Conservation (phyloP, 1,139 yeast species). For the Diutina ranongensis region DNA sequence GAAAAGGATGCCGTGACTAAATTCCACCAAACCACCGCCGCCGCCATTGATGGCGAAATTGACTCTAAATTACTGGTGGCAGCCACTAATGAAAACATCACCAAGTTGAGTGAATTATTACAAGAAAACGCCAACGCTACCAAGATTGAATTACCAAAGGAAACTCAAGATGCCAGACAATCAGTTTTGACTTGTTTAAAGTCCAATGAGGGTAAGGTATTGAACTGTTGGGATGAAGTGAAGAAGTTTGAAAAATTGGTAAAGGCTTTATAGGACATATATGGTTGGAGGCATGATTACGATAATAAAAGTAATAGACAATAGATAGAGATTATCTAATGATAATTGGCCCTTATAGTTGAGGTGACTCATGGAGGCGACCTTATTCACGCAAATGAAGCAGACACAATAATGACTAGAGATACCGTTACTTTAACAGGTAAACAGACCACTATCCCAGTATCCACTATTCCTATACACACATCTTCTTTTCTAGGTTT, state of each 20-base stretch:
- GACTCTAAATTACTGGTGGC: constrained; percentile 21
- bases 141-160: constrained; percentile 19
- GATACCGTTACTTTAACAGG: too few relatives aligned
- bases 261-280: constrained; percentile 18
- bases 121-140: constrained; percentile 22
- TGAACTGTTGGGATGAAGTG: constrained; percentile 85
- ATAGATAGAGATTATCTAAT: too few relatives aligned
- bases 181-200: constrained; percentile 55
- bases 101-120: constrained; percentile 34
- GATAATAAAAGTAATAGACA: too few relatives aligned
- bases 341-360: too few relatives aligned
- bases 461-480: too few relatives aligned
- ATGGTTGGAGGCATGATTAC: neutral
- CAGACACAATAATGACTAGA: too few relatives aligned
- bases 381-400: too few relatives aligned
- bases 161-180: constrained; percentile 35
- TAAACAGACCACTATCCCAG: too few relatives aligned
- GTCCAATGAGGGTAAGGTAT: constrained; percentile 58
- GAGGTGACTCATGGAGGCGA: too few relatives aligned
- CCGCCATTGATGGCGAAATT: constrained; percentile 24
- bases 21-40: constrained; percentile 41
- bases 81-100: constrained; percentile 26
- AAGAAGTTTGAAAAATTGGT: constrained; percentile 53
- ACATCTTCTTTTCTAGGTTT: too few relatives aligned
- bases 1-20: constrained; percentile 47